Conservation (phyloP, 2,329 filamentous ascomycete genomes). For the Pseudopyricularia cyperi region DNA sequence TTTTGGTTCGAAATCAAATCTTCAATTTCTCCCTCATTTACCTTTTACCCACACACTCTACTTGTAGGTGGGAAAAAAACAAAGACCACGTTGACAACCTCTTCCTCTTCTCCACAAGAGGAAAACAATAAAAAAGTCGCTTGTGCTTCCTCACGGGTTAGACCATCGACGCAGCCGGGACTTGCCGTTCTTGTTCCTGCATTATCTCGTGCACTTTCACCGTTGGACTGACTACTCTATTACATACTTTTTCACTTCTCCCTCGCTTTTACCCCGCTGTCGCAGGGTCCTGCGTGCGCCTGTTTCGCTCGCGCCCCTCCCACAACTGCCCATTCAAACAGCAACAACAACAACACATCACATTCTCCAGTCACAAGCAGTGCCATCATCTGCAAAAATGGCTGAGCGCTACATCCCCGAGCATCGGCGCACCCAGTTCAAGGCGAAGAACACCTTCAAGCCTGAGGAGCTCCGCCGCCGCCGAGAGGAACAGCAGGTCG, state of each 20-base stretch:
- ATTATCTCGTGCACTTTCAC: background rate
- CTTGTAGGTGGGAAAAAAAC: background rate
- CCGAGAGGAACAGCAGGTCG: constrained; percentile 97
- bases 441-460: constrained; percentile 99
- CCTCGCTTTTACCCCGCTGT: background rate
- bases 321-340: constrained; percentile 2
- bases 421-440: constrained; percentile 98
- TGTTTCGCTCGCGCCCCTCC: background rate
- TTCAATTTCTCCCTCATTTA: constrained; percentile 6
- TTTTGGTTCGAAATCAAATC: constrained; percentile 3
- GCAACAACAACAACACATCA: constrained; percentile 1
- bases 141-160: background rate
- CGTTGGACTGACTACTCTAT: background rate
- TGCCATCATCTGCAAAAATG: constrained; percentile 48
- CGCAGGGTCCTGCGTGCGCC: background rate
- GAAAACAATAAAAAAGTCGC: background rate
- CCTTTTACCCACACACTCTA: background rate
- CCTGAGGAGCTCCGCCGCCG: constrained; percentile 96
- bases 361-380: constrained; percentile 2
- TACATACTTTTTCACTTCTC: background rate
- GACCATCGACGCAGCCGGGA: background rate
- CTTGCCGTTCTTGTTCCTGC: background rate
- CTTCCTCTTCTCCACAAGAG: background rate
- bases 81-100: background rate
- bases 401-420: constrained; percentile 98